phyloP scores from a whole-genome alignment of 2,329 filamentous ascomycete genomes.

The Corinectria fuckeliana region DNA sequence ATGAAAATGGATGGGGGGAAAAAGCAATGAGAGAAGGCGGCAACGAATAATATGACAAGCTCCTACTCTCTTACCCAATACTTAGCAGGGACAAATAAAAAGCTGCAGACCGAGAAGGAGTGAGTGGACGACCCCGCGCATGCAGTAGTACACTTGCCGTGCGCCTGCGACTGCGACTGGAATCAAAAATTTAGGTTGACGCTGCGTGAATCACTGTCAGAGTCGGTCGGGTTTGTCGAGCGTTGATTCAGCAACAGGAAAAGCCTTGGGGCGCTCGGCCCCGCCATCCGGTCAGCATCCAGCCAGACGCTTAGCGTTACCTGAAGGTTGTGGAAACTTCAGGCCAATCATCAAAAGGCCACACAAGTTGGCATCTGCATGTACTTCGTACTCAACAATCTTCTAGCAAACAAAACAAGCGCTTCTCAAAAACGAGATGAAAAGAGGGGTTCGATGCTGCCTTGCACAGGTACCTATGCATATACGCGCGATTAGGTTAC shows the following conservation, averaged over 20 bases:
- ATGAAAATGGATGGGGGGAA: background rate
- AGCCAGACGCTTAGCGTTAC: background rate
- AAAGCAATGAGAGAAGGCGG: conserved; percentile 18
- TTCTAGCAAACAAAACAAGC: too few relatives aligned
- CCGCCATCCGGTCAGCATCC: background rate
- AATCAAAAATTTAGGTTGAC: background rate
- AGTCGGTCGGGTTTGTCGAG: background rate
- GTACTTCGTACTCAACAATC: too few relatives aligned
- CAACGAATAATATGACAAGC: too few relatives aligned
- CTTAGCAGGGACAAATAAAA: background rate
- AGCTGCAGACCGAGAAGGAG: background rate
- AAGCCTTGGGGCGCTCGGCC: background rate
- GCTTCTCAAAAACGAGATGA: too few relatives aligned
- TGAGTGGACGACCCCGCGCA: background rate
- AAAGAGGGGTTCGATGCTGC: too few relatives aligned
- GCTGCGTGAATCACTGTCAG: background rate
- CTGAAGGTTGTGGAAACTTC: background rate
- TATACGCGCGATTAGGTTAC: too few relatives aligned
- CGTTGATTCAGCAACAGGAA: background rate
- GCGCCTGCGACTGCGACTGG: background rate
- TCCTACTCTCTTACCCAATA: too few relatives aligned
- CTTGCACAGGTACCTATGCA: too few relatives aligned
- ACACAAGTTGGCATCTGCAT: too few relatives aligned
- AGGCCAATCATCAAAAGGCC: background rate
- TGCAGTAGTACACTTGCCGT: background rate